phyloP scores from a whole-genome alignment of 1,284 basidiomycete species.

The Golubevia pallescens region DNA sequence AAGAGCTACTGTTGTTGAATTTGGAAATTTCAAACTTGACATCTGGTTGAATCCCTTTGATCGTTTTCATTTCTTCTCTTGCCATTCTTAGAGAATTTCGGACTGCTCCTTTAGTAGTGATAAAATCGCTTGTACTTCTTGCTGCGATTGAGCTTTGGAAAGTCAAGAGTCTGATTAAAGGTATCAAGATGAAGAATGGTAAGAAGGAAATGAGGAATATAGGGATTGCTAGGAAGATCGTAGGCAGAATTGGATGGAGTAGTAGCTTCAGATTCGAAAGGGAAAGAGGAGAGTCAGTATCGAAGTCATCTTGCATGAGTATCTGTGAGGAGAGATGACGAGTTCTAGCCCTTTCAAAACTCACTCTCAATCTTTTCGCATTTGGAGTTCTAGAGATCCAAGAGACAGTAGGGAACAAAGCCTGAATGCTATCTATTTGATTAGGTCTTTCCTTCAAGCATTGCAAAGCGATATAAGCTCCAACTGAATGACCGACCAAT shows the following conservation, averaged over 20 bases:
- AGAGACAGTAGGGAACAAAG: conserved; percentile 40
- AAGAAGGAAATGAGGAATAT: conserved; percentile 31
- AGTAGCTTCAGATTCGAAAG: conserved; percentile 5
- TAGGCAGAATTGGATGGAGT: conserved; percentile 12
- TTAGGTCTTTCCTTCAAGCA: conserved; percentile 21
- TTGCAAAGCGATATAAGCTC: conserved; percentile 35
- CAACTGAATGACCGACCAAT: conserved; percentile 37
- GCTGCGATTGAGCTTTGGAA: conserved; percentile 16
- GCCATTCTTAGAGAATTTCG: conserved; percentile 36
- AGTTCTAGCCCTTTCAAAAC: too few species aligned
- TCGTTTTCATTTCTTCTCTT: conserved; percentile 29
- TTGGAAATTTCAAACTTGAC: conserved; percentile 10
- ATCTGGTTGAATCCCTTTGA: conserved; percentile 13
- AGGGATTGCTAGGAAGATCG: conserved; percentile 18
- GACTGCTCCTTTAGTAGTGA: conserved; percentile 27
- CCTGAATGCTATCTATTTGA: conserved; percentile 27
- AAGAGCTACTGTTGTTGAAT: conserved; percentile 11
- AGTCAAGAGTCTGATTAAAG: conserved; percentile 21
- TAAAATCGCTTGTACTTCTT: conserved; percentile 27
- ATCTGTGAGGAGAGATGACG: not conserved
- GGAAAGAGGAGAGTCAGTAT: not conserved
- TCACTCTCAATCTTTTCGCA: conserved; percentile 18
- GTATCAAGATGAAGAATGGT: conserved; percentile 22
- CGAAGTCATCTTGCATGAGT: not conserved
- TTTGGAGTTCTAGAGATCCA: conserved; percentile 41